Evolutionary conservation across 257 asterid species (phyloP).

Genomic region (Solanum dulcamara): DNA sequence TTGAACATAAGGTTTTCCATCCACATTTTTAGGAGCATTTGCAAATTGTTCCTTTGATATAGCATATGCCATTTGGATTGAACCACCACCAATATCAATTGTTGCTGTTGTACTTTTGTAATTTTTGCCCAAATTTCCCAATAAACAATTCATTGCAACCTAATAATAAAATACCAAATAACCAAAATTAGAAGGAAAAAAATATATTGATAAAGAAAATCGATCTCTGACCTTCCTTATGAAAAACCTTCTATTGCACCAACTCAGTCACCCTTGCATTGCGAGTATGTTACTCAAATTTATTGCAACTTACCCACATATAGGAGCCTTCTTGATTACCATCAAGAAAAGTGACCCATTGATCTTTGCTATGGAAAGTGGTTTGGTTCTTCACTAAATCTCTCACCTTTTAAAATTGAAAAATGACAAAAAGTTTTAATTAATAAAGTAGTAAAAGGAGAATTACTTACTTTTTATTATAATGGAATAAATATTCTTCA

Average conservation of each 20-base stretch:
- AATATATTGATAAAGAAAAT: no score
- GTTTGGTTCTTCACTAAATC: conserved; percentile 51
- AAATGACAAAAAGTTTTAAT: not conserved
- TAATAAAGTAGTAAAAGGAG: not conserved
- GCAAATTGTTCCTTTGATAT: conserved; percentile 54
- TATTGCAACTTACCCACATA: conserved; percentile 50
- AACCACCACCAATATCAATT: conserved; percentile 87
- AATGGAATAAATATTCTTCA: not conserved
- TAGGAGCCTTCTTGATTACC: conserved; percentile 80
- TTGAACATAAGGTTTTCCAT: conserved; percentile 60
- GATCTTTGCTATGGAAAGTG: conserved; percentile 41
- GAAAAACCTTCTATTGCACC: no score
- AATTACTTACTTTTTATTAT: not conserved
- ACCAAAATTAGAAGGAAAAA: not conserved
- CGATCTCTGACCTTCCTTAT: no score
- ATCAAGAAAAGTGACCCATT: conserved; percentile 68
- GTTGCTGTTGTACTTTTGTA: conserved; percentile 54
- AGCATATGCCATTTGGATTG: conserved; percentile 84
- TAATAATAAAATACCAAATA: not conserved
- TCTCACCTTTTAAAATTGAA: conserved; percentile 44
- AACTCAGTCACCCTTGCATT: no score
- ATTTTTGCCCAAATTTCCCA: conserved; percentile 58
- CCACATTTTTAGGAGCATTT: conserved; percentile 36
- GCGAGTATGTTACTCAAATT: no score
- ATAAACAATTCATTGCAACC: conserved; percentile 67